Conservation (phyloP, 768 basidiomycete genomes). For the Pleurotus tuber-regium region DNA sequence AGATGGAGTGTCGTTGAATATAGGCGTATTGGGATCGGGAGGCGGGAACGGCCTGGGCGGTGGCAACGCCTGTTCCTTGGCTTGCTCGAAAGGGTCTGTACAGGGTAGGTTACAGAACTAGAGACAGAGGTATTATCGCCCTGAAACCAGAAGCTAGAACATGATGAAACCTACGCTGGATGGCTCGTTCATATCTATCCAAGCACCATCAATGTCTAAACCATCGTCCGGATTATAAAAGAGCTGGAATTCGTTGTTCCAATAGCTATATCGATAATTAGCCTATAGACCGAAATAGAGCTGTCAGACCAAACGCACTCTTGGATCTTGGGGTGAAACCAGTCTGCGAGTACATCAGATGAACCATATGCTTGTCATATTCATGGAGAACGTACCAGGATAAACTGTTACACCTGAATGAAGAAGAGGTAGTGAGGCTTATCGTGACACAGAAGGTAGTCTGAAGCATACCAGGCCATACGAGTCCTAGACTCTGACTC, state of each 20-base stretch:
- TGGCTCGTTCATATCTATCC: slow-evolving; percentile 81
- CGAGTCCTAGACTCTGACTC: slow-evolving; percentile 51
- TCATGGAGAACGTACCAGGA: slow-evolving; percentile 48
- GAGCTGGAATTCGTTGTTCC: slow-evolving; percentile 56
- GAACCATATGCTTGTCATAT: no score
- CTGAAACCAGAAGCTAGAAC: not conserved
- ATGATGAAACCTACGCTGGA: slow-evolving; percentile 42
- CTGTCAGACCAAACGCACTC: slow-evolving; percentile 30
- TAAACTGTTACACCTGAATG: slow-evolving; percentile 50
- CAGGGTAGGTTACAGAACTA: slow-evolving; percentile 68
- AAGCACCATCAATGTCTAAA: slow-evolving; percentile 66
- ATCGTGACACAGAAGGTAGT: not conserved
- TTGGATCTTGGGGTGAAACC: slow-evolving; percentile 56
- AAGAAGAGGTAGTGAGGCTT: not conserved
- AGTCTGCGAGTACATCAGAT: no score
- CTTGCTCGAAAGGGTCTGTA: slow-evolving; percentile 57
- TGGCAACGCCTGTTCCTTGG: slow-evolving; percentile 48
- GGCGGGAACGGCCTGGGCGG: slow-evolving; percentile 47
- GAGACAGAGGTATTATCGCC: not conserved
- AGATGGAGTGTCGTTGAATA: slow-evolving; percentile 35
- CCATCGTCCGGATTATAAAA: slow-evolving; percentile 56
- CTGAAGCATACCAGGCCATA: slow-evolving; percentile 55
- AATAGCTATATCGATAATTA: slow-evolving; percentile 38
- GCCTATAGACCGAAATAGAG: not conserved
- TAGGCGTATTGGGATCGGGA: slow-evolving; percentile 52